Evolutionary conservation across 257 asterid species (phyloP), one percentile per base, ranked within the genome.

Genomic region (Lycium ferocissimum): DNA sequence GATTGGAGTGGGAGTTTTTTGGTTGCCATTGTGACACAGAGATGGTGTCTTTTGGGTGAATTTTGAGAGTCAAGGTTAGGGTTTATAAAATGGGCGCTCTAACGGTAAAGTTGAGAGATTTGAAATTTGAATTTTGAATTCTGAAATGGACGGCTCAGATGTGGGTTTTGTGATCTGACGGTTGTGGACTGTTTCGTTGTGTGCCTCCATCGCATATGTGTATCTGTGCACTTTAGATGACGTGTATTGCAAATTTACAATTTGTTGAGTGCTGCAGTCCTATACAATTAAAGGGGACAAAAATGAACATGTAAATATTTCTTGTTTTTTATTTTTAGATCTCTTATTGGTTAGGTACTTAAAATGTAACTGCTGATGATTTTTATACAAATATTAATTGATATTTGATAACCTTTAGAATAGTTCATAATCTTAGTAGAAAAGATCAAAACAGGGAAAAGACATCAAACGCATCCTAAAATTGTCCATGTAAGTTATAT

Each of bases 21-120:
- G 49, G 92, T 88, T 67, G 97, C 95, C 99, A 95, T 94, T 82
- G 91, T 58, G 81, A 80, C 76, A 61, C 76, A 75, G 66, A 81
- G 88, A 88, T 38, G 78, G 84, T 47, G 81, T 84, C 72, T 20
- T 22, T 43, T 15, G 0, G 49, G 8, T 97, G 89, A 93, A 91
- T 73, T 78, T 53, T 49, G 5, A 56, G n/a, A 83, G 17, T 37
- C 63, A 26, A 67, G 26, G 37, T 59, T 51, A 59, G 66, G 79
- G 79, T 51, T 83, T 71, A 73, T 71, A 40, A 43, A 8, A 82
- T 3, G 22, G 37, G 78, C 63, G n/a, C 80, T 47, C 4, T 57
- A 63, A 63, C 85, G 79, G 85, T 82, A 63, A 66, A 66, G 38
- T 22, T 15, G 61, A 35, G 51, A 15, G 9, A 17, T 43, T 73